Evolutionary conservation across 805 yeast species (phyloP), one percentile per base, ranked within the genome.

Genomic region (Candida tibetensis): DNA sequence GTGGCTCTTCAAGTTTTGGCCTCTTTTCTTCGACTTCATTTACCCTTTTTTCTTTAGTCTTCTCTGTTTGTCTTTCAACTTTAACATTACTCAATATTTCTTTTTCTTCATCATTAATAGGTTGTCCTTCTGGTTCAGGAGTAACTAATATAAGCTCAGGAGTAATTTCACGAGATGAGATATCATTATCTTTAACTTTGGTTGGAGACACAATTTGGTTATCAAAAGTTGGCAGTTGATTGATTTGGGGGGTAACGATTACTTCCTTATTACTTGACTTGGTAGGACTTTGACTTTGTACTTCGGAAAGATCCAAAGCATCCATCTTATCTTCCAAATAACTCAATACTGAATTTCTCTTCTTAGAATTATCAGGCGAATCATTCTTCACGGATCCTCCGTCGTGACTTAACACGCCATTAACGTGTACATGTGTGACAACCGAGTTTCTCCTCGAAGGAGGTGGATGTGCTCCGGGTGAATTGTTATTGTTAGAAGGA

Each of bases 321-420:
- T 67, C 72, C 57, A 69, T 69, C 47, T 62, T 66, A 46, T 67
- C 74, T 39, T 69, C 75, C 46, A 69, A 57, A 41, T 68, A 69
- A 46, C 65, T 60, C 42, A 69, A 55, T 3, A 65, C 72, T 2
- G 70, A 60, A 42, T 64, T 65, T 19, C 70, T 50, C 49, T 66
- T 64, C 40, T 55, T 55, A 9, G 50, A 48, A 12, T 44, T 50
- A 23, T 49, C 55, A 23, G 50, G 50, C 6, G 50, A 46, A 14
- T 36, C 36, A 23, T 29, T 34, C 17, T 28, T 36, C 17, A 37
- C 26, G 9, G 34, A 40, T n/a, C 39, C 42, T 27, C 51, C 31
- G 36, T 43, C 64, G 28, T 47, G 52, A 4, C 58, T 47, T 32
- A 68, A 59, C 25, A 66, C 72, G 37, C 74, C 74, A 46, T 64